Percentiles rank a stretch among this genome's conserved stretches.
phyloP scores from a whole-genome alignment of 2,329 filamentous ascomycete genomes.

The Metarhizium brunneum region DNA sequence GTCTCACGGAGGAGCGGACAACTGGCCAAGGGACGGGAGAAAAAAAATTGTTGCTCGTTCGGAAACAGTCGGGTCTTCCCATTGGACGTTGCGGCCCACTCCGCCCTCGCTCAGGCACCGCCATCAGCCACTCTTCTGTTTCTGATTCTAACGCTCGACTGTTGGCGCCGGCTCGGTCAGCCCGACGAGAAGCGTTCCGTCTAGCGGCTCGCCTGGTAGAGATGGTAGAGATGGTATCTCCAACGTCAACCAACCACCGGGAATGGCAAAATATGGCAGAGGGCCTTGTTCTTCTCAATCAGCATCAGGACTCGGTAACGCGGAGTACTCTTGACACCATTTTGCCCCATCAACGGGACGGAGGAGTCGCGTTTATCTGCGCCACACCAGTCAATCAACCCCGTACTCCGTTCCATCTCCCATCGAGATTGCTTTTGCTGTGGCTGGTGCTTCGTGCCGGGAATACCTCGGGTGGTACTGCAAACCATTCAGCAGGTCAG shows the following conservation, averaged over 20 bases:
- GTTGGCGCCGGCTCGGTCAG: neutral
- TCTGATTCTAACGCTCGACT: neutral
- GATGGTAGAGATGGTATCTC: too few relatives aligned
- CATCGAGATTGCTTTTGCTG: neutral
- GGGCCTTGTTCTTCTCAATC: too few relatives aligned
- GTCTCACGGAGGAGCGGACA: neutral
- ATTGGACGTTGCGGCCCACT: constrained; percentile 4
- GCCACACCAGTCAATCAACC: neutral
- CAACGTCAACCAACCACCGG: too few relatives aligned
- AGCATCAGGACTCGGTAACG: too few relatives aligned
- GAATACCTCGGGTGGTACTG: neutral
- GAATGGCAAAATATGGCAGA: too few relatives aligned
- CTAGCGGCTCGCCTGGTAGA: too few relatives aligned
- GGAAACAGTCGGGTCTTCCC: constrained; percentile 7
- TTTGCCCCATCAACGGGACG: too few relatives aligned
- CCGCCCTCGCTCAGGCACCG: neutral
- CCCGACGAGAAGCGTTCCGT: neutral
- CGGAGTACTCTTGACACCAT: too few relatives aligned
- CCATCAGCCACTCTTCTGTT: neutral
- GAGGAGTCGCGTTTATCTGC: neutral
- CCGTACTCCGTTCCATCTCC: neutral
- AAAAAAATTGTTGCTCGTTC: constrained; percentile 1
- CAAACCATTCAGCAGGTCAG: neutral
- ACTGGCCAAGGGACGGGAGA: neutral
- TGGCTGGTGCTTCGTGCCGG: neutral